Evolutionary conservation across 305 asterid genomes (phyloP), one percentile per base, ranked within the genome.

Genomic region (Fraxinus latifolia): DNA sequence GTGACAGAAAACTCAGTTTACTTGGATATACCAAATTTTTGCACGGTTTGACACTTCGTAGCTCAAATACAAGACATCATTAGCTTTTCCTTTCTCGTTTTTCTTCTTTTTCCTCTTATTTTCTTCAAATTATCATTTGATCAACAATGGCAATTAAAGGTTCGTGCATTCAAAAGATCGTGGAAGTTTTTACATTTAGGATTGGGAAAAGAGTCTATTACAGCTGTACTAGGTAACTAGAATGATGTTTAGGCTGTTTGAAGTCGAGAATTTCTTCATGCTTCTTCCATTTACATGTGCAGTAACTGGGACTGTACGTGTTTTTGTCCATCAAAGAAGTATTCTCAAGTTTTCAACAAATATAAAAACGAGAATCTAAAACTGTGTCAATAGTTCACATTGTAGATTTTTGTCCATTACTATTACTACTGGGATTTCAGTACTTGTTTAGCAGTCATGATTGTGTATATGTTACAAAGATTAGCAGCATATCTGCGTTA

Each of bases 1-100:
- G 86, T 65, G 91, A 92, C 23, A 96, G 98, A 39, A 93, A 90
- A 83, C 94, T 95, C 50, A 90, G 93, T 82, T 85, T 92, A 76
- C 87, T 93, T 78, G 98, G 98, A 33, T 95, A 89, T 81, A 91
- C 97, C 72, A 95, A 93, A 90, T 92, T 93, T 87, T 93, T 95
- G 92, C 98, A 95, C 77, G 98, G 98, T 72, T 92, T 93, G 84
- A 93, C 98, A 1, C 86, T 91, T 80, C 98, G 97, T 5, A 12
- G 33, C 32, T 89, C 98, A 37, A 92, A 90, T 79, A 87, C 83
- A 77, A 91, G 97, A 88, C 94, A 90, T 44, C 92, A 88, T 78
- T 93, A 91, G 88, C 53, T 29, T 79, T 33, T 27, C 29, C 36
- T 39, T 17, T 60, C 8, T 29, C 32, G 3, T 37, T 29, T 3